Evolutionary conservation across 2,329 filamentous ascomycete species (phyloP), one percentile per base, ranked within the genome.

Genomic region (Trichoderma guizhouense): DNA sequence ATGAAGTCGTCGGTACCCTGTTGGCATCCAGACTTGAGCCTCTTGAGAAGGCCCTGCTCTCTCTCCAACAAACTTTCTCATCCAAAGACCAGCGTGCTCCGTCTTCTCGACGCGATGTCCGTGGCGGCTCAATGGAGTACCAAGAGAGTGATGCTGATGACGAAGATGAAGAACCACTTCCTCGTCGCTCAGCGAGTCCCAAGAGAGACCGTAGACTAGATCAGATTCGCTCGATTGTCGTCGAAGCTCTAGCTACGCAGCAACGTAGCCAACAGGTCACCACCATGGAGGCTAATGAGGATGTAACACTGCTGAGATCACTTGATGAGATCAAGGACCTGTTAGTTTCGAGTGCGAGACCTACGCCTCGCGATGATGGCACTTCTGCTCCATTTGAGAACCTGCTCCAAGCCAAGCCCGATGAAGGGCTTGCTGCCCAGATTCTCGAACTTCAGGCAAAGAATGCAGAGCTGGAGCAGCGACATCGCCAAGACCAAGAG

Each of bases 131-230:
- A 61, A 89, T 86, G n/a, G 92, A 94, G 34, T 78, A 87, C 4
- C 86, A 89, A 62, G 90, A 97, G 72, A 98, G 95, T 79, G 96
- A 98, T 82, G 95, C 96, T 12, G 95, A 98, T 79, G 95, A 97
- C 74, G 94, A 97, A 78, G 95, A 97, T 75, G 94, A 97, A 26
- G 93, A 91, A 71, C 87, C 89, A 70, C 73, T 83, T 72, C 83
- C 86, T 74, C 86, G 89, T 79, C 90, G 93, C 66, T 92, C 92
- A 7, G 86, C 91, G 76, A 98, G 95, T 76, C 93, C 94, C 21
- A 88, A 89, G 71, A 88, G 91, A 73, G 94, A 97, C 78, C 91
- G 91, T 76, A 93, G 90, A 76, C 81, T 95, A 76, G 94, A 98
- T 72, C 94, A 95, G 79, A 93, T 99, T 74, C 91, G 91, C 69